A percentile compares a stretch with the other conserved stretches of the same genome.
phyloP scores from a whole-genome alignment of 2,329 filamentous ascomycete genomes.

The Aureobasidium namibiae region DNA sequence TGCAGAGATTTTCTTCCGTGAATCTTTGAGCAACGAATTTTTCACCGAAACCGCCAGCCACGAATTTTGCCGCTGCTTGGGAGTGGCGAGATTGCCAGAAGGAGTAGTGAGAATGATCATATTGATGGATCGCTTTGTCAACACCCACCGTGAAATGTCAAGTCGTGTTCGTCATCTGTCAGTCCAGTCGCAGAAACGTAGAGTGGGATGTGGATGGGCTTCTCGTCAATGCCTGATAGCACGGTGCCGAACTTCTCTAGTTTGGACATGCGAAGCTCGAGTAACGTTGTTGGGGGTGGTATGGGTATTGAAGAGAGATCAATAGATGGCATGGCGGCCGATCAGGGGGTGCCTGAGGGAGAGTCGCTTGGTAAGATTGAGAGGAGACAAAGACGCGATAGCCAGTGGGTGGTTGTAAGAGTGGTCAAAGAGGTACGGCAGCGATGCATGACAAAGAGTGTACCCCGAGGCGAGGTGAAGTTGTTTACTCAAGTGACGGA shows the following conservation, averaged over 20 bases:
- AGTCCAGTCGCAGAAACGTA: constrained; percentile 42
- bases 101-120: constrained; percentile 50
- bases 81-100: constrained; percentile 46
- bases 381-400: too few species aligned
- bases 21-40: constrained; percentile 49
- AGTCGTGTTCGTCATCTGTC: constrained; percentile 51
- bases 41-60: constrained; percentile 22
- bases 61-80: constrained; percentile 34
- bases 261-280: not conserved
- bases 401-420: too few species aligned
- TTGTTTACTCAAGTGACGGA: too few species aligned
- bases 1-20: constrained; percentile 57
- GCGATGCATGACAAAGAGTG: too few species aligned
- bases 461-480: too few species aligned
- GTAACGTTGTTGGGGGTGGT: too few species aligned
- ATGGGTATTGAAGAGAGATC: too few species aligned
- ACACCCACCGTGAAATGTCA: constrained; percentile 52
- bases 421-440: too few species aligned
- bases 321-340: too few species aligned
- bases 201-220: constrained; percentile 33
- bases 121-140: constrained; percentile 53
- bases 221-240: constrained; percentile 28
- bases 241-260: not conserved
- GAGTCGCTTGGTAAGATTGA: too few species aligned
- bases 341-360: too few species aligned